A percentile compares a stretch with the other conserved stretches of the same genome.
phyloP scores from a whole-genome alignment of 2,329 filamentous ascomycete genomes.

The Chaetomiaceae sp. region DNA sequence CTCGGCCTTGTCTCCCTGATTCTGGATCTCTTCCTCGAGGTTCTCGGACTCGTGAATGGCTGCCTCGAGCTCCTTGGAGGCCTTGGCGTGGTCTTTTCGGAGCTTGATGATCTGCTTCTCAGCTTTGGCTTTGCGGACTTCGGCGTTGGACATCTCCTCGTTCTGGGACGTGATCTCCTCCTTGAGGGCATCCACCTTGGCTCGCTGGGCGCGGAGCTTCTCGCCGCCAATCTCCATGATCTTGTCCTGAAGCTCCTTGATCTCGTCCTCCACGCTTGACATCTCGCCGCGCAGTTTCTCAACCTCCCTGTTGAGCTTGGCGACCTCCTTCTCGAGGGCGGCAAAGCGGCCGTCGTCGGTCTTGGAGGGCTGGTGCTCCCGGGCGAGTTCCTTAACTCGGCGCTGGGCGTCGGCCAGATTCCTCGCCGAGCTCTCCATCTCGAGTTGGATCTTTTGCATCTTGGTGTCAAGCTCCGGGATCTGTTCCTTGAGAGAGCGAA shows the following conservation, averaged over 20 bases:
- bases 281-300: constrained; percentile 78
- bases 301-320: constrained; percentile 70
- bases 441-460: constrained; percentile 85
- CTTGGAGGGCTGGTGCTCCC: constrained; percentile 76
- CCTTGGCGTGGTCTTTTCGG: constrained; percentile 74
- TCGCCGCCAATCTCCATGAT: constrained; percentile 99
- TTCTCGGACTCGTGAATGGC: constrained; percentile 69
- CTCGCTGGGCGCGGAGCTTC: constrained; percentile 81
- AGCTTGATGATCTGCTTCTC: constrained; percentile 89
- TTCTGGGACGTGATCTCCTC: constrained; percentile 76
- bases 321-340: constrained; percentile 72
- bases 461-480: constrained; percentile 83
- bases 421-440: constrained; percentile 79
- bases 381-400: constrained; percentile 77
- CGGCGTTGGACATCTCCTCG: constrained; percentile 79
- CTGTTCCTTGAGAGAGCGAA: constrained; percentile 69
- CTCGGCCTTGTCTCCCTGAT: constrained; percentile 71
- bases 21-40: constrained; percentile 72
- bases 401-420: constrained; percentile 82
- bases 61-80: constrained; percentile 71
- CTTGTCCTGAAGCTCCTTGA: constrained; percentile 87
- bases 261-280: constrained; percentile 86
- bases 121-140: constrained; percentile 85
- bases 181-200: constrained; percentile 84
- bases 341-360: constrained; percentile 71